phyloP scores from a whole-genome alignment of 2,329 filamentous ascomycete genomes.

The Colletotrichum lupini region DNA sequence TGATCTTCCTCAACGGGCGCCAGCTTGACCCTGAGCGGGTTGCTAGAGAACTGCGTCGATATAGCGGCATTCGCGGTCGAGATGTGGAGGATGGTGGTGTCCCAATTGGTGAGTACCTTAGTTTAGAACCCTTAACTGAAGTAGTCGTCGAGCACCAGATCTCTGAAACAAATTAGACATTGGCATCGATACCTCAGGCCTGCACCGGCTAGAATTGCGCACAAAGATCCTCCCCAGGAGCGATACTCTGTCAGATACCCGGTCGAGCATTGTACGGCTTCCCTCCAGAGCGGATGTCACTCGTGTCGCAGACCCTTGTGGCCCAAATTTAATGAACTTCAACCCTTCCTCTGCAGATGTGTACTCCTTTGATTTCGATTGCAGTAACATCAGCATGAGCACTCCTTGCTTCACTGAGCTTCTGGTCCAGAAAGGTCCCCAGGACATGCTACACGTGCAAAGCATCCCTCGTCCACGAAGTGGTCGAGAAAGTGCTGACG shows the following conservation, averaged over 20 bases:
- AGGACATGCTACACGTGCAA: too few species aligned
- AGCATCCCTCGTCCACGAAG: too few species aligned
- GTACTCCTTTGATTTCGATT: fast-evolving
- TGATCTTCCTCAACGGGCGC: neutral
- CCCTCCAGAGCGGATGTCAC: too few species aligned
- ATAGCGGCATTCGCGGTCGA: neutral
- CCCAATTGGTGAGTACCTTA: neutral
- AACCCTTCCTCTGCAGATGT: too few species aligned
- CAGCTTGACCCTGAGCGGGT: neutral
- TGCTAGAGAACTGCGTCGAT: neutral
- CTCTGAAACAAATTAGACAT: neutral
- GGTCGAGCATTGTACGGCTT: too few species aligned
- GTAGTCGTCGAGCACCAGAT: neutral
- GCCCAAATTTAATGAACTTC: fast-evolving
- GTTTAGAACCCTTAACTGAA: fast-evolving
- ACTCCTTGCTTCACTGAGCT: too few species aligned
- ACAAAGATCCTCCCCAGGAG: too few species aligned
- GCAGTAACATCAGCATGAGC: fast-evolving
- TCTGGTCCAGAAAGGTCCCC: fast-evolving
- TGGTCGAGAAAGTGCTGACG: too few species aligned
- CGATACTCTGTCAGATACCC: fast-evolving
- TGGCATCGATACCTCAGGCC: neutral
- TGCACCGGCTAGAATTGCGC: fast-evolving
- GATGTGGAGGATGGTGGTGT: neutral
- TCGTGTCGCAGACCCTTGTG: fast-evolving